These are phyloP conservation scores for Singerocomus rubriflavus DNA, from an alignment of 1,284 basidiomycete species.

Conservation along the genomic window DNA sequence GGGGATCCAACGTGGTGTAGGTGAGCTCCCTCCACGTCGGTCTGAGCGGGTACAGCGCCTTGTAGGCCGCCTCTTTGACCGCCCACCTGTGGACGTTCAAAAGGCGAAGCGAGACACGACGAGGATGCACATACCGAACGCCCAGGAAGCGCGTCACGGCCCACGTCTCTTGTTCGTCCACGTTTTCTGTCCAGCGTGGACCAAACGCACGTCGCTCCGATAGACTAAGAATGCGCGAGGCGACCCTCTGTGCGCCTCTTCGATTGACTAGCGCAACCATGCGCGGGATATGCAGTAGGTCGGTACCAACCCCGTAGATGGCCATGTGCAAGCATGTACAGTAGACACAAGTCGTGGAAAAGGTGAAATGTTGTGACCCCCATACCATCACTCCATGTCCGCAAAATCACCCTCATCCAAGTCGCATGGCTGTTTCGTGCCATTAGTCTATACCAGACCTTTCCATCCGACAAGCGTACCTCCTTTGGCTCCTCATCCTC, in stretches of 20 bases:
- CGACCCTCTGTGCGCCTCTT: constrained; percentile 47
- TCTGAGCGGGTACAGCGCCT: constrained; percentile 70
- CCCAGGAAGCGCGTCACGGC: constrained; percentile 50
- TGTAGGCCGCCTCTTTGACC: constrained; percentile 89
- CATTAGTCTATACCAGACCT: constrained; percentile 1
- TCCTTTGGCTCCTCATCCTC: constrained; percentile 93
- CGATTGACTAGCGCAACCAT: constrained; percentile 56
- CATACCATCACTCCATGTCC: constrained; percentile 52
- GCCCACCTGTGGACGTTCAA: constrained; percentile 59
- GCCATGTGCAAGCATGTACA: constrained; percentile 36
- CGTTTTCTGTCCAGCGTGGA: constrained; percentile 25
- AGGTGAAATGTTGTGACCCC: no score
- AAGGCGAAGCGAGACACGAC: not conserved
- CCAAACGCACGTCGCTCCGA: constrained; percentile 48
- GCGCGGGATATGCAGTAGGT: constrained; percentile 70
- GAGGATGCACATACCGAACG: constrained; percentile 50
- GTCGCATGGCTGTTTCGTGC: constrained; percentile 64
- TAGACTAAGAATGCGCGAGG: constrained; percentile 62
- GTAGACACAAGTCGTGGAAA: no score
- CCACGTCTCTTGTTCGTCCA: constrained; percentile 11
- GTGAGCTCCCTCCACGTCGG: constrained; percentile 81
- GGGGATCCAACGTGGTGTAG: constrained; percentile 39
- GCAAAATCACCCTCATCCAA: constrained; percentile 86
- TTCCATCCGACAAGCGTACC: constrained; percentile 41
- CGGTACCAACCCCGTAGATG: constrained; percentile 77